Percentiles rank a stretch among this genome's conserved stretches.
Evolutionary conservation across 164 flowering plant genomes (phyloP).

Genomic region (Chloranthus sessilifolius): DNA sequence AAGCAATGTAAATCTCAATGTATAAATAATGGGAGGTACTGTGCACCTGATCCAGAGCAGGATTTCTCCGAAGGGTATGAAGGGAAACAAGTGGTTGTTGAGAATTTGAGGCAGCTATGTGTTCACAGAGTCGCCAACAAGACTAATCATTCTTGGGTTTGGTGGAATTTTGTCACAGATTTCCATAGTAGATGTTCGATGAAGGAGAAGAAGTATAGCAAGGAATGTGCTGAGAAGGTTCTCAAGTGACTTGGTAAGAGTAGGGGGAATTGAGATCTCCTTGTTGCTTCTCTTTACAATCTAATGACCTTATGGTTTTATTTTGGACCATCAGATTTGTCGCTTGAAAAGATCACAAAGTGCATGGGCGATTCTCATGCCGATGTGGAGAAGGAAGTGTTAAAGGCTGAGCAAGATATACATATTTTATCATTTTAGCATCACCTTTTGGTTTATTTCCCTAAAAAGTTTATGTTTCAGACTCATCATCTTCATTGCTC

Average conservation of each 20-base stretch:
- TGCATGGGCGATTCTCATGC: conserved; percentile 93
- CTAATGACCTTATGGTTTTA: conserved; percentile 4
- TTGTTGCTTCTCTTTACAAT: no score
- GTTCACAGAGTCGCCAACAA: conserved; percentile 81
- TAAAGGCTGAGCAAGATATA: conserved; percentile 79
- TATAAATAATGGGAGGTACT: conserved; percentile 83
- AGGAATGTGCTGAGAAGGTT: conserved; percentile 78
- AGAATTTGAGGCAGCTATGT: conserved; percentile 88
- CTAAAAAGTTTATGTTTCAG: no score
- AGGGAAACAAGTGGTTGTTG: conserved; percentile 82
- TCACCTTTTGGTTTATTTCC: no score
- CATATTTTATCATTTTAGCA: no score
- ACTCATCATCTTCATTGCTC: no score
- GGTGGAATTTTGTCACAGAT: conserved; percentile 99
- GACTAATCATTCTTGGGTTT: conserved; percentile 69
- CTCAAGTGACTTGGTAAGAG: conserved; percentile 61
- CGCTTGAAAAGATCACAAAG: conserved; percentile 54
- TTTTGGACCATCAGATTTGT: conserved; percentile 38
- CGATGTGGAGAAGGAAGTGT: conserved; percentile 64
- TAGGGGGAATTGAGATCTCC: not conserved
- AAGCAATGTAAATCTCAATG: conserved; percentile 89
- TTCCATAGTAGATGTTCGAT: conserved; percentile 87
- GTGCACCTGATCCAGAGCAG: conserved; percentile 93
- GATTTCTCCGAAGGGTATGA: conserved; percentile 70
- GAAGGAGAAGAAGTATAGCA: conserved; percentile 71